phyloP scores from a whole-genome alignment of 31 red algal genomes.

The Odonthalia washingtoniensis region DNA sequence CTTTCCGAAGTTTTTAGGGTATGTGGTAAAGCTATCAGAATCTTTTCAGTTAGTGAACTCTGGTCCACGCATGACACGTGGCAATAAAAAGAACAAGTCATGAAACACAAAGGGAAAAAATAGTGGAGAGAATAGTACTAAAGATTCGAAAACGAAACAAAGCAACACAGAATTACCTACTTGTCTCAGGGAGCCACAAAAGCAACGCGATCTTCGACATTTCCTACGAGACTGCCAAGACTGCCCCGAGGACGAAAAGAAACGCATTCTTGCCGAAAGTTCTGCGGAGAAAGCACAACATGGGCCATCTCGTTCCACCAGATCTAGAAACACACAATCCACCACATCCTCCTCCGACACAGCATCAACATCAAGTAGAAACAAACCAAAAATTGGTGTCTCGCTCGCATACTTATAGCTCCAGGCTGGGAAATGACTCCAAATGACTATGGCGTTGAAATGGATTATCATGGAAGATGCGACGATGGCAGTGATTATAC shows the following conservation, averaged over 20 bases:
- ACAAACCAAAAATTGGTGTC: background rate
- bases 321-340: too few species aligned
- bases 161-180: background rate
- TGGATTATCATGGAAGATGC: too few species aligned
- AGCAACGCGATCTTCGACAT: background rate
- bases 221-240: background rate
- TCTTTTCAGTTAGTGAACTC: background rate
- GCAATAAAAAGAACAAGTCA: background rate
- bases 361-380: background rate
- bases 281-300: background rate
- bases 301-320: too few species aligned
- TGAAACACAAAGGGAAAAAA: background rate
- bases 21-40: background rate
- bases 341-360: background rate
- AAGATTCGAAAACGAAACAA: background rate
- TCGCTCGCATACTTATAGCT: background rate
- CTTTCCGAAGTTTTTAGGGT: background rate
- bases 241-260: background rate
- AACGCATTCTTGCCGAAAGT: background rate
- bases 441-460: too few species aligned
- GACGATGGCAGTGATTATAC: slow-evolving; percentile 47
- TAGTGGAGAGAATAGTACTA: background rate
- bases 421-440: background rate
- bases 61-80: background rate
- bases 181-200: background rate